Evolutionary conservation across 2,329 filamentous ascomycete species (phyloP).

Genomic region (Colletotrichum karsti): DNA sequence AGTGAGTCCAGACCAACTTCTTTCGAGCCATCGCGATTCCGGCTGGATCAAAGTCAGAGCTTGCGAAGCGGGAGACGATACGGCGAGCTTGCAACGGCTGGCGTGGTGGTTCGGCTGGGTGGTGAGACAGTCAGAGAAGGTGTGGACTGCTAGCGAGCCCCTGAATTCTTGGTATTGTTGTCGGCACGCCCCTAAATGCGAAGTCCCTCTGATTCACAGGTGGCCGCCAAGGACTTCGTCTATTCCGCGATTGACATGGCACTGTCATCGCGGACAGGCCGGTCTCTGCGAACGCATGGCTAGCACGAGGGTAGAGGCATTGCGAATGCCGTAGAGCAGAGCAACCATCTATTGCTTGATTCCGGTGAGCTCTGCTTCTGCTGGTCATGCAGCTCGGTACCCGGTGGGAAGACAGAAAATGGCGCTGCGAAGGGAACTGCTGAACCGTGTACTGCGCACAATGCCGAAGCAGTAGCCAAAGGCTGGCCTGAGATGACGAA

Average conservation of each 20-base stretch:
- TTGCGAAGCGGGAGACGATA: background rate
- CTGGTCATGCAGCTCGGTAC: background rate
- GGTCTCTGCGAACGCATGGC: background rate
- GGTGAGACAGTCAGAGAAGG: slow-evolving; percentile 9
- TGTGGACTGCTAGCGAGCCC: slow-evolving; percentile 1
- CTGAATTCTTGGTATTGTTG: slow-evolving; percentile 5
- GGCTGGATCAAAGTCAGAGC: background rate
- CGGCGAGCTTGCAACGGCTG: slow-evolving; percentile 13
- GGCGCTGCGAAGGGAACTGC: slow-evolving; percentile 10
- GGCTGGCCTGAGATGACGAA: background rate
- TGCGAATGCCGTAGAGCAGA: background rate
- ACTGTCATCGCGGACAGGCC: slow-evolving; percentile 1
- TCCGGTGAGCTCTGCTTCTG: background rate
- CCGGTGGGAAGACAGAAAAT: background rate
- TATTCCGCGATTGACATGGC: background rate
- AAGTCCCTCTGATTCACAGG: background rate
- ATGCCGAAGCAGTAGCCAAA: background rate
- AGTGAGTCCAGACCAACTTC: background rate
- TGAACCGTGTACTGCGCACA: slow-evolving; percentile 19
- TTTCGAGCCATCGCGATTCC: background rate
- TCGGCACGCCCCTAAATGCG: background rate
- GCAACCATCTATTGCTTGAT: background rate
- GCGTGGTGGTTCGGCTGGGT: slow-evolving; percentile 1
- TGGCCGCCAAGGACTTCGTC: background rate
- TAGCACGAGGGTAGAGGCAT: no score